Conservation (phyloP, 495 filamentous ascomycete species). For the Aspergillus steynii region DNA sequence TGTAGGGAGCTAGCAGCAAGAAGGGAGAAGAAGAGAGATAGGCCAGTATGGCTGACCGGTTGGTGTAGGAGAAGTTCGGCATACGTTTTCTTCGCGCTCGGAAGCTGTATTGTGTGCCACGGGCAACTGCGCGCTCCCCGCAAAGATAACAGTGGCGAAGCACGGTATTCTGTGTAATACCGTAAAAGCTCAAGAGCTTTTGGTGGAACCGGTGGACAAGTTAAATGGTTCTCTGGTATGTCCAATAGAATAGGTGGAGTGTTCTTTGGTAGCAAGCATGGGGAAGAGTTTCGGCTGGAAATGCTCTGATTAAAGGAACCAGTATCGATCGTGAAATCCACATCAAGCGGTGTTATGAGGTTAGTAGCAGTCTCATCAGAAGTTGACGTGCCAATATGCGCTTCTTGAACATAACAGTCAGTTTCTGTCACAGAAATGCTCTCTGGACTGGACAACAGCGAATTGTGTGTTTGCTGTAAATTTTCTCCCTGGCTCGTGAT, state of each 20-base stretch:
- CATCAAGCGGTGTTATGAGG: not conserved
- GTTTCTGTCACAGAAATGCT: not conserved
- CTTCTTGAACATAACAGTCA: not conserved
- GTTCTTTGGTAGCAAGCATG: not conserved
- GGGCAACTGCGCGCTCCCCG: constrained; percentile 8
- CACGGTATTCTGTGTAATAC: constrained; percentile 2
- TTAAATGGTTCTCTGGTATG: not conserved
- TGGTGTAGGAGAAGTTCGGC: constrained; percentile 8
- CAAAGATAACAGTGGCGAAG: constrained; percentile 5
- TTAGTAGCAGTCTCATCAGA: not conserved
- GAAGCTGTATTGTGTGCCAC: constrained; percentile 16
- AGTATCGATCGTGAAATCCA: not conserved
- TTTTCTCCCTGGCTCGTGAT: not conserved
- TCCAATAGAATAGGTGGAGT: not conserved
- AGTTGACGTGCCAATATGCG: not conserved
- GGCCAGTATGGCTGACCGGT: constrained; percentile 2
- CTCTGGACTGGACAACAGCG: not conserved
- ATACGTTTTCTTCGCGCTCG: constrained; percentile 9
- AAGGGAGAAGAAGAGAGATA: constrained; percentile 16
- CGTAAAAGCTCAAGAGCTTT: constrained; percentile 8
- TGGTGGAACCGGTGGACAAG: constrained; percentile 2
- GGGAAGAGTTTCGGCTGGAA: not conserved
- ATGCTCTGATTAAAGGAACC: not conserved
- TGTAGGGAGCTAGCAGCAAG: constrained; percentile 10
- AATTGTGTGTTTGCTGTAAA: not conserved